Base-by-base conservation (phyloP, 805 yeast genomes). In the Kodamaea sagamina region DNA sequence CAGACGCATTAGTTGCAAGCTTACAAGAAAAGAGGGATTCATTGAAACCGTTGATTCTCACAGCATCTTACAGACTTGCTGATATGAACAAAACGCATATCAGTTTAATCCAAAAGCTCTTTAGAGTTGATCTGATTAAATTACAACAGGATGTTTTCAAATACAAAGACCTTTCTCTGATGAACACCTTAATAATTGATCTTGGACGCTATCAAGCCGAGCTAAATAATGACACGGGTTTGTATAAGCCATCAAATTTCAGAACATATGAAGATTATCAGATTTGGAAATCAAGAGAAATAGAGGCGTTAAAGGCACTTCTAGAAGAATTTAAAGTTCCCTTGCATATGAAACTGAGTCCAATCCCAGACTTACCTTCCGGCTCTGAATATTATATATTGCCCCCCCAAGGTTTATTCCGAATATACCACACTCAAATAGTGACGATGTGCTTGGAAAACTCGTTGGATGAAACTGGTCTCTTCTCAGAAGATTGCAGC, bases 141-240 rank as follows among this genome's bases (percentile, higher is more conserved):
- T 46, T 85, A 6, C 89, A 84, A 53, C 73, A 70, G 32, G 86
- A 81, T 52, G 59, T 83, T 1, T 58, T 67, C 29, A 61, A 62
- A 18, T 54, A 67, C 34, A 76, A 72, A 47, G 68, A 63, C 12
- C 15, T 55, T 2, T 65, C 77, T 1, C 65, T 66, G 4, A 77
- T 71, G 36, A 59, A 68, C 36, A 50, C 71, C 5, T 44, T 67
- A 11, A 63, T 65, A 42, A 65, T 59, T 34, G 75, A 70, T 8
- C 24, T 21, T 8, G 24, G 6, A 6, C 6, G 8, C 8, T 6
- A 6, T 21, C 24, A 21, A 21, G 8, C 24, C 24, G 8, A 21
- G 8, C 8, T 21, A 8, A 21, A 21, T 21, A 21, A 21, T 6
- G 24, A 66, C 43, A 50, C 59, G 58, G 76, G 65, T 75, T 85